These are phyloP conservation scores for Sordariomycetes sp. DNA, from an alignment of 2,329 filamentous ascomycete species.

Conservation along the genomic window DNA sequence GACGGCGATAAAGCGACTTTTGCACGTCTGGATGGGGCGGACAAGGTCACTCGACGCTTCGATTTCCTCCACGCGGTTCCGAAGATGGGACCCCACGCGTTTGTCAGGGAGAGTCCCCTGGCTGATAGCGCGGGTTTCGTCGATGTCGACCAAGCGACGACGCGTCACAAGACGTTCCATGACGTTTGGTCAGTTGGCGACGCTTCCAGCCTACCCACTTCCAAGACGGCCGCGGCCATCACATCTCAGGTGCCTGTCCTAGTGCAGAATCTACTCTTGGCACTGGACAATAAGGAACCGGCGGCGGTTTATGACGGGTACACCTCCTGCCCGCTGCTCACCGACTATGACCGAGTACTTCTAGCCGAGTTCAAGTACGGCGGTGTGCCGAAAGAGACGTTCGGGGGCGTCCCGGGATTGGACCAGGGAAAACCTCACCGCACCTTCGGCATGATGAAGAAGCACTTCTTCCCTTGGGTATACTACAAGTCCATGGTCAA, in stretches of 20 bases:
- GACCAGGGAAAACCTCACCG: conserved; percentile 42
- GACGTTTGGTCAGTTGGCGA: conserved; percentile 49
- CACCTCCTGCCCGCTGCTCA: conserved; percentile 39
- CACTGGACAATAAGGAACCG: conserved; percentile 28
- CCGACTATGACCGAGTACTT: conserved; percentile 47
- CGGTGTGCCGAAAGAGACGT: conserved; percentile 49
- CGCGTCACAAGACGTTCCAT: conserved; percentile 35
- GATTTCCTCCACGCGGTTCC: conserved; percentile 43
- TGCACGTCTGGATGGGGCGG: conserved; percentile 24
- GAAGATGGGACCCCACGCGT: conserved; percentile 43
- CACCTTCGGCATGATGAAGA: conserved; percentile 49
- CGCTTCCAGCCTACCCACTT: conserved; percentile 44
- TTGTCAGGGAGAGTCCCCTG: conserved; percentile 36
- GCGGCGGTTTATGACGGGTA: conserved; percentile 37
- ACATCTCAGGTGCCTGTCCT: conserved; percentile 36
- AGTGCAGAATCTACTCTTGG: conserved; percentile 30
- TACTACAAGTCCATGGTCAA: conserved; percentile 47
- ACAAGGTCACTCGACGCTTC: conserved; percentile 29
- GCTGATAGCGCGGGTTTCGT: conserved; percentile 43
- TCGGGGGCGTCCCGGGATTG: conserved; percentile 36
- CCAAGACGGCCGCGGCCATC: conserved; percentile 40
- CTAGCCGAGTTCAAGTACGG: conserved; percentile 55
- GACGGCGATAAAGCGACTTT: conserved; percentile 37
- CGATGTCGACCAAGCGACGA: conserved; percentile 39
- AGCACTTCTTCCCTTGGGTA: conserved; percentile 56